Evolutionary conservation across 1,139 yeast genomes (phyloP), one percentile per base, ranked within the genome.

Genomic region (Suzukiozyma palmioleophila): DNA sequence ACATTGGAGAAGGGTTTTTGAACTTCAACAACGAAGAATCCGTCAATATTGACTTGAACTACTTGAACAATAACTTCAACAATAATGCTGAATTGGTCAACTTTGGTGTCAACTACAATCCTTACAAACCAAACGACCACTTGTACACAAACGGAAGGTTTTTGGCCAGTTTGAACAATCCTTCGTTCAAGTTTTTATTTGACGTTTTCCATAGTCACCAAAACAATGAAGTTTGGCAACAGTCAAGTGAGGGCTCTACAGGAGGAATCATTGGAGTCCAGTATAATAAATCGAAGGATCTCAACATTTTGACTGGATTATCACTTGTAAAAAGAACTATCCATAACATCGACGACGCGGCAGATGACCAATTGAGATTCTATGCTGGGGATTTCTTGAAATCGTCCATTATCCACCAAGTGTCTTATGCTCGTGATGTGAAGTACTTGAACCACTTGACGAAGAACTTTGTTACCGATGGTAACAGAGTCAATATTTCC

Each of bases 231-330:
- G 42, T 47, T 24, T 68, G 73, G 74, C 71, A 65, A 46, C 62
- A 60, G 28, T 54, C 61, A 32, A 53, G 64, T 14, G 62, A 61
- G 43, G 62, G 57, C 30, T 44, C 62, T 24, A 50, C 60, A 26
- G 71, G 73, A 3, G 77, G 78, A 3, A 50, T 62, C 25, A 54
- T 75, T 36, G 83, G 82, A 5, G 56, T 77, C 36, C 60, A 59
- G 42, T 66, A 62, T 47, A 37, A 43, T 32, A 46, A 46, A 10
- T 37, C 39, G 24, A 49, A 47, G 12, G 44, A 50, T 11, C 48
- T 66, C 14, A 45, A 48, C 15, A 32, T 58, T 10, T 57, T 64
- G 37, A 53, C 66, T 14, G 82, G 80, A 6, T 52, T 75, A 26
- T 58, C 69, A 15, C 52, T 75, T 32, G 50, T 60, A n/a, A 71